A percentile compares a stretch with the other conserved stretches of the same genome.
phyloP scores from a whole-genome alignment of 768 basidiomycete genomes.

The Mycena galopus region DNA sequence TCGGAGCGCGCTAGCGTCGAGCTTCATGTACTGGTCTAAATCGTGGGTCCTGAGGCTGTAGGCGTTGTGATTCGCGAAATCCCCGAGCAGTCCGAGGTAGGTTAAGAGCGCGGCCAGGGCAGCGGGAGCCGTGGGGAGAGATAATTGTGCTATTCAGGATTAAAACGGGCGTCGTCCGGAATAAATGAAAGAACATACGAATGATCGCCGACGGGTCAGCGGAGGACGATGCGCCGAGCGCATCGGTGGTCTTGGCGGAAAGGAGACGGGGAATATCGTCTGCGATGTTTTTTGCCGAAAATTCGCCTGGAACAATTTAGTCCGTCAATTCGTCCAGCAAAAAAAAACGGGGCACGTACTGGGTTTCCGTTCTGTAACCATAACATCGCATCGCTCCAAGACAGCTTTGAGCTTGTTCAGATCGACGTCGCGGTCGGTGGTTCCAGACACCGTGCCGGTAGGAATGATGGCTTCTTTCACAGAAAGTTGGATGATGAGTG shows the following conservation, averaged over 20 bases:
- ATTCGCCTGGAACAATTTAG: slow-evolving; percentile 74
- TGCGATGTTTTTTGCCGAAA: slow-evolving; percentile 80
- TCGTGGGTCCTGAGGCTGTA: slow-evolving; percentile 91
- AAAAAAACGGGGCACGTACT: slow-evolving; percentile 50
- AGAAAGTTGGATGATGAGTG: slow-evolving; percentile 93
- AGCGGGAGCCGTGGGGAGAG: slow-evolving; percentile 81
- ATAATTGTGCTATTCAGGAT: slow-evolving; percentile 74
- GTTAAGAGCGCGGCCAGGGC: slow-evolving; percentile 85
- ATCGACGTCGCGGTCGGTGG: slow-evolving; percentile 88
- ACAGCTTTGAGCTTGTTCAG: slow-evolving; percentile 88
- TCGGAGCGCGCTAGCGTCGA: slow-evolving; percentile 94
- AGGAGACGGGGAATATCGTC: slow-evolving; percentile 85
- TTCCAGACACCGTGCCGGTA: slow-evolving; percentile 77
- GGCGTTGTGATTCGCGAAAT: slow-evolving; percentile 82
- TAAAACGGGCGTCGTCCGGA: not conserved
- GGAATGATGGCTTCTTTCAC: slow-evolving; percentile 96
- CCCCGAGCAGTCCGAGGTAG: slow-evolving; percentile 85
- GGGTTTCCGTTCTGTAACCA: slow-evolving; percentile 90
- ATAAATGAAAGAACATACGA: slow-evolving; percentile 55
- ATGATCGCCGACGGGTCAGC: slow-evolving; percentile 66
- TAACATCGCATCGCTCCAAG: slow-evolving; percentile 90
- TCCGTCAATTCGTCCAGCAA: not conserved
- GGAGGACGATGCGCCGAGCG: slow-evolving; percentile 52
- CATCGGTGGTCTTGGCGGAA: slow-evolving; percentile 56
- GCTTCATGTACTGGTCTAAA: slow-evolving; percentile 93